Base-by-base conservation (phyloP, 345 rosid genomes). In the Gossypium ekmanianum region DNA sequence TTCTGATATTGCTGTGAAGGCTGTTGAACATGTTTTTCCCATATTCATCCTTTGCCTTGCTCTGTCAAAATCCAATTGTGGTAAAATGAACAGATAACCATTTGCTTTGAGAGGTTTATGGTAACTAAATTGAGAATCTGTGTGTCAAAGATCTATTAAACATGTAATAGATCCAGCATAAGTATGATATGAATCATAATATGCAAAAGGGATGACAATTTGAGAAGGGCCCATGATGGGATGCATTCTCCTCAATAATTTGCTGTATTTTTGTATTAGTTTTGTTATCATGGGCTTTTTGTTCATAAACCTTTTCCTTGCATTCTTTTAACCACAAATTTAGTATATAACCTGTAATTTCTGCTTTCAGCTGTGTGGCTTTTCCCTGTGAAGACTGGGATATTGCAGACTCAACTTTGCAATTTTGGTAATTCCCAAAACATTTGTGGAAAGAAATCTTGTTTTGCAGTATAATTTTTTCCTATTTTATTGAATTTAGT, bases 391-490 rank as follows among this genome's bases (percentile, higher is more conserved):
- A 92, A 74, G 94, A 91, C 74, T 94, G 98, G 97, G 94, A 91
- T 83, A 94, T 92, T 83, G 97, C 98, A 18, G 98, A 92, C 85
- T 94, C 98, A 67, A 94, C 98, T 80, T 85, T 94, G 86, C 98
- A 91, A 76, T 92, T 94, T 83, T 94, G 98, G 98, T 91, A 92
- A 44, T 74, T 43, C 13, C 10, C 7, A 1, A 48, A 29, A 57
- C 41, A 8, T 11, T 24, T n/a, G 48, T 48, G 27, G 27, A 16
- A 44, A 50, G 18, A 71, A 57, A 74, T 29, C 57, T 71, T 45
- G 44, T 41, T 69, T 76, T 55, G 52, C 45, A 26, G 24, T 50
- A 2, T 69, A 69, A 1, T 7, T 20, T 10, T 72, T 11, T 18
- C 16, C 20, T 9, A n/a, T 43, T 44, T 56, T 57, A 20, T 20